phyloP scores from a whole-genome alignment of 805 yeast species.

The Tetrapisispora pingtungensis region DNA sequence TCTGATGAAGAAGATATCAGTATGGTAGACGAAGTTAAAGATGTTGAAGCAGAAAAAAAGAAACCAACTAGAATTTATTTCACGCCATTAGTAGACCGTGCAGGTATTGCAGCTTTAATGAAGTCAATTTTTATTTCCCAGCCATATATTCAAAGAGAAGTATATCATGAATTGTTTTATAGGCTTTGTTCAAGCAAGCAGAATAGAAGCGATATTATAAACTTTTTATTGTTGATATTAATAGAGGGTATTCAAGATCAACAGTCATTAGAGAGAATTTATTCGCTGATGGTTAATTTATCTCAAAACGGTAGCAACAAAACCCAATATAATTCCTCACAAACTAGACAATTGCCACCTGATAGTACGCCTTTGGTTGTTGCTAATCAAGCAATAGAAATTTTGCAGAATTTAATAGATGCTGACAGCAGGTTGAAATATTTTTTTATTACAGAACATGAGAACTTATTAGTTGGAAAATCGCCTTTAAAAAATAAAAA shows the following conservation, averaged over 20 bases:
- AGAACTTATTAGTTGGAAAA: slow-evolving; percentile 34
- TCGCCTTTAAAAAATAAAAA: slow-evolving; percentile 28
- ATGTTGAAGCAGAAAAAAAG: slow-evolving; percentile 14
- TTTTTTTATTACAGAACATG: slow-evolving; percentile 74
- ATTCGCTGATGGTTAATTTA: slow-evolving; percentile 43
- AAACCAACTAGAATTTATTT: slow-evolving; percentile 34
- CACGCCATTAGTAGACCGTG: slow-evolving; percentile 62
- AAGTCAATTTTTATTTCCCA: slow-evolving; percentile 68
- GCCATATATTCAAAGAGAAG: slow-evolving; percentile 49
- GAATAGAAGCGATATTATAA: slow-evolving; percentile 64
- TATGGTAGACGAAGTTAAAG: slow-evolving; percentile 5
- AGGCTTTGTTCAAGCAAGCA: slow-evolving; percentile 68
- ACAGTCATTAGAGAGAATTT: slow-evolving; percentile 51
- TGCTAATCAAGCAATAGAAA: slow-evolving; percentile 70
- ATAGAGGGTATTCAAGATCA: slow-evolving; percentile 66
- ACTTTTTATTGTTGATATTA: slow-evolving; percentile 54
- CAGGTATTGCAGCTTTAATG: slow-evolving; percentile 65
- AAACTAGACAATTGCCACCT: slow-evolving; percentile 35
- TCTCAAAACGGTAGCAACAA: slow-evolving; percentile 29
- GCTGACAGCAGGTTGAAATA: slow-evolving; percentile 57
- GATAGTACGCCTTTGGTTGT: slow-evolving; percentile 60
- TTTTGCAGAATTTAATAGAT: slow-evolving; percentile 60
- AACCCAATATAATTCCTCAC: slow-evolving; percentile 3
- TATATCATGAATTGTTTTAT: slow-evolving; percentile 53
- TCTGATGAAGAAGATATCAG: slow-evolving; percentile 11